phyloP scores from a whole-genome alignment of 2,329 filamentous ascomycete genomes.

The Cytospora chrysosperma region DNA sequence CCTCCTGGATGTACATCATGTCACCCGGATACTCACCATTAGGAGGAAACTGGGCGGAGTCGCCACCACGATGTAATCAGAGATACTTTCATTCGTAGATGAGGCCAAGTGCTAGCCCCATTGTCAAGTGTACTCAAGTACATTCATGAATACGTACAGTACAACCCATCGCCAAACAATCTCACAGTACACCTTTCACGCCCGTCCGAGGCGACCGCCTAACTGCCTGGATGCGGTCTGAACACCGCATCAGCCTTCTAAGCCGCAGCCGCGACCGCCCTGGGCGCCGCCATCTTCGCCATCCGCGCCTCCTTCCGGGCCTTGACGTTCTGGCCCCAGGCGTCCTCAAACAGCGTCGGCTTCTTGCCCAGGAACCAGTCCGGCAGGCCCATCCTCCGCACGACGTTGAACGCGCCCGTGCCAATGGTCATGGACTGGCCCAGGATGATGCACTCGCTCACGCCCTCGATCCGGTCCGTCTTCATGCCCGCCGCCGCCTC shows the following conservation, averaged over 20 bases:
- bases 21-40: neutral
- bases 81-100: neutral
- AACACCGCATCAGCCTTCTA: constrained; percentile 4
- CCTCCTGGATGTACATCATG: neutral
- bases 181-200: neutral
- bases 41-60: neutral
- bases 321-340: constrained; percentile 42
- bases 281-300: constrained; percentile 2
- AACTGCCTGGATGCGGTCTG: neutral
- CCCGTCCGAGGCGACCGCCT: neutral
- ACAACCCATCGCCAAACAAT: neutral
- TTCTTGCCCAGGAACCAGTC: constrained; percentile 57
- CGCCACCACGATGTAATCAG: neutral
- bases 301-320: constrained; percentile 30
- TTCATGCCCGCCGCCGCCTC: constrained; percentile 92
- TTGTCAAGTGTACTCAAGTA: neutral
- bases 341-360: constrained; percentile 70
- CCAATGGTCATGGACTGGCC: constrained; percentile 91
- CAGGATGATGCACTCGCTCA: constrained; percentile 97
- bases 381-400: constrained; percentile 69
- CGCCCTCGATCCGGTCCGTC: constrained; percentile 86
- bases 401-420: constrained; percentile 88
- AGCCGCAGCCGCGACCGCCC: constrained; percentile 15
- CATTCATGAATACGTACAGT: too few species aligned
- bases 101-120: neutral